phyloP scores from a whole-genome alignment of 352 stramenopile genomes.

The Globisporangium radiosum region DNA sequence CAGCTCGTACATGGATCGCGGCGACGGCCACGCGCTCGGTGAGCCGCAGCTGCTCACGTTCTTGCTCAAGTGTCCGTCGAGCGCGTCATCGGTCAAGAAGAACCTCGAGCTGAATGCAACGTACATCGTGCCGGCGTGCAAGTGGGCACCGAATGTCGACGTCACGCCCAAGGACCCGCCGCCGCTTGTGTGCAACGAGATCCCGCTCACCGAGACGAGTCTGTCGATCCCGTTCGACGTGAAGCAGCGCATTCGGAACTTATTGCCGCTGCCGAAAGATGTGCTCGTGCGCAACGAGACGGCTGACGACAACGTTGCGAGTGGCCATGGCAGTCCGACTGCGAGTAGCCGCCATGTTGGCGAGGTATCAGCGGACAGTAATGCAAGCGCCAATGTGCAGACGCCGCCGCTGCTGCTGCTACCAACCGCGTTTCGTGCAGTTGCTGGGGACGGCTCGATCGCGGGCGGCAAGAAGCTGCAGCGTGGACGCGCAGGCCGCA shows the following conservation, averaged over 20 bases:
- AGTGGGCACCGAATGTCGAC: conserved; percentile 43
- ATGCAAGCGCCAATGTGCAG: not conserved
- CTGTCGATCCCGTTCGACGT: conserved; percentile 38
- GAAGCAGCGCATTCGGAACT: conserved; percentile 38
- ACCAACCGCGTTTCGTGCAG: not conserved
- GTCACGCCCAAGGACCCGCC: conserved; percentile 43
- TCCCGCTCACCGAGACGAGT: conserved; percentile 49
- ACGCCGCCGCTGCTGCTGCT: not conserved
- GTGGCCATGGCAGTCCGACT: not conserved
- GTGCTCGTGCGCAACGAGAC: conserved; percentile 36
- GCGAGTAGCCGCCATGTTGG: conserved; percentile 1
- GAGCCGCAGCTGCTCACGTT: conserved; percentile 44
- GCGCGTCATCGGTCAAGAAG: conserved; percentile 47
- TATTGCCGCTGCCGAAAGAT: conserved; percentile 42
- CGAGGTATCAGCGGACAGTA: not conserved
- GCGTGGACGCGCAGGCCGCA: conserved; percentile 21
- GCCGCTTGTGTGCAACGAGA: conserved; percentile 45
- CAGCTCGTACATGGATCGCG: conserved; percentile 37
- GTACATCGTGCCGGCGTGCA: conserved; percentile 50
- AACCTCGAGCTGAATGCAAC: conserved; percentile 58
- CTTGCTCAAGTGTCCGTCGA: conserved; percentile 45
- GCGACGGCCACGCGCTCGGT: conserved; percentile 23
- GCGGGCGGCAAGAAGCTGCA: conserved; percentile 26
- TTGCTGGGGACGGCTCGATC: not conserved
- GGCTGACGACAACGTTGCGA: conserved; percentile 3